Percentiles rank a stretch among this genome's conserved stretches.
phyloP scores from a whole-genome alignment of 345 rosid species.

The Brassica cretica region DNA sequence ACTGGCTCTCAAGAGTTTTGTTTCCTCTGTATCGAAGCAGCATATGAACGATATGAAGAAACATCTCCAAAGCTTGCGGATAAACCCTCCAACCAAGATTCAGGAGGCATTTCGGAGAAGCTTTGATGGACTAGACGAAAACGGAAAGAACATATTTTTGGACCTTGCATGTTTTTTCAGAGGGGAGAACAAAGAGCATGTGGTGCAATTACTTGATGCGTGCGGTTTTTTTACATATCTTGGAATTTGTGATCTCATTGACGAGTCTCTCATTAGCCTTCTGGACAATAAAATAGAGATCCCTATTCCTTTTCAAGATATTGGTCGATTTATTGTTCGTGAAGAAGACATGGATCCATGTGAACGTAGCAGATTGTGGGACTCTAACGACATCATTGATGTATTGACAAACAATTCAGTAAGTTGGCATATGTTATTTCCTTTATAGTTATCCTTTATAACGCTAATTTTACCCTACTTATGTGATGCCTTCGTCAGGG shows the following conservation, averaged over 20 bases:
- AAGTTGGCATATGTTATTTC: neutral
- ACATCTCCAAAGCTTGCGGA: constrained; percentile 15
- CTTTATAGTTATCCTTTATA: neutral
- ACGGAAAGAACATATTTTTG: constrained; percentile 38
- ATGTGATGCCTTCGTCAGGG: constrained; percentile 28
- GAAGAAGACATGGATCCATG: constrained; percentile 28
- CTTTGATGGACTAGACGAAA: constrained; percentile 37
- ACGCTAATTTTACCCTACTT: neutral
- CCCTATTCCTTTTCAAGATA: constrained; percentile 37
- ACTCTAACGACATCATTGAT: constrained; percentile 2
- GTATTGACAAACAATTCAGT: constrained; percentile 29
- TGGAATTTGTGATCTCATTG: constrained; percentile 38
- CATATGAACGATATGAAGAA: neutral
- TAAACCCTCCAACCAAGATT: constrained; percentile 27
- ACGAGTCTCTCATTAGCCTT: constrained; percentile 38
- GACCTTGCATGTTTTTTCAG: constrained; percentile 41
- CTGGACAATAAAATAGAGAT: constrained; percentile 1
- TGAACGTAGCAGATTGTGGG: constrained; percentile 33
- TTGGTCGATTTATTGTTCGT: constrained; percentile 27
- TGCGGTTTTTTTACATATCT: constrained; percentile 23
- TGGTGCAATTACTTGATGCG: constrained; percentile 36
- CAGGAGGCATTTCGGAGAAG: constrained; percentile 33
- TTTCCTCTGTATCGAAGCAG: constrained; percentile 15
- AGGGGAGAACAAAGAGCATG: constrained; percentile 31
- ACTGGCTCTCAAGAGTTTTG: constrained; percentile 17